Evolutionary conservation across 177 flowering plant genomes (phyloP).

Genomic region (Vitis hybrid): DNA sequence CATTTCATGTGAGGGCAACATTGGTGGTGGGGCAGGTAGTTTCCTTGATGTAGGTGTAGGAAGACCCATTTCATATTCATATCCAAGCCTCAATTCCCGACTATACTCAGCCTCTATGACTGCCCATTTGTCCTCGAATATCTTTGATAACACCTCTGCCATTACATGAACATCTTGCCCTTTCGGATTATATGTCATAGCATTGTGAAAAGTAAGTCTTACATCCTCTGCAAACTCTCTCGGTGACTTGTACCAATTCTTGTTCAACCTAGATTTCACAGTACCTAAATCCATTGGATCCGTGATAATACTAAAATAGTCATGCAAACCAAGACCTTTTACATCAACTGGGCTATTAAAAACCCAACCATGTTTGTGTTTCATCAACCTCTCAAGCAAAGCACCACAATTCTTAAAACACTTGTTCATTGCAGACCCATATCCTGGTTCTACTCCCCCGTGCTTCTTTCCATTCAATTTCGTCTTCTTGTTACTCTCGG

Average conservation of each 20-base stretch:
- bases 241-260: constrained; percentile 59
- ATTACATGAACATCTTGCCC: constrained; percentile 90
- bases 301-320: constrained; percentile 50
- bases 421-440: constrained; percentile 34
- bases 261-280: constrained; percentile 47
- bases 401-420: constrained; percentile 46
- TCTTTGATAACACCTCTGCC: constrained; percentile 65
- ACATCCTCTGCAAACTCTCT: constrained; percentile 71
- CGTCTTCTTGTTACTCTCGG: constrained; percentile 59
- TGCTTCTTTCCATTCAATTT: constrained; percentile 53
- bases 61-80: constrained; percentile 35
- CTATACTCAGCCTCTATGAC: constrained; percentile 56
- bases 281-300: constrained; percentile 77
- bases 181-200: constrained; percentile 67
- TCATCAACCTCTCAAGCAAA: constrained; percentile 59
- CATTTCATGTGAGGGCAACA: constrained; percentile 41
- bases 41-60: constrained; percentile 55
- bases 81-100: constrained; percentile 38
- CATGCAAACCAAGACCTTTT: constrained; percentile 52
- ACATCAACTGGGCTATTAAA: constrained; percentile 64
- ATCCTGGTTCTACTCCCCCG: constrained; percentile 30
- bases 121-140: constrained; percentile 82
- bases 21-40: constrained; percentile 27
- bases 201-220: constrained; percentile 66
- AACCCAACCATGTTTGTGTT: constrained; percentile 73